Conservation (phyloP, 768 basidiomycete species). For the Postia placenta region DNA sequence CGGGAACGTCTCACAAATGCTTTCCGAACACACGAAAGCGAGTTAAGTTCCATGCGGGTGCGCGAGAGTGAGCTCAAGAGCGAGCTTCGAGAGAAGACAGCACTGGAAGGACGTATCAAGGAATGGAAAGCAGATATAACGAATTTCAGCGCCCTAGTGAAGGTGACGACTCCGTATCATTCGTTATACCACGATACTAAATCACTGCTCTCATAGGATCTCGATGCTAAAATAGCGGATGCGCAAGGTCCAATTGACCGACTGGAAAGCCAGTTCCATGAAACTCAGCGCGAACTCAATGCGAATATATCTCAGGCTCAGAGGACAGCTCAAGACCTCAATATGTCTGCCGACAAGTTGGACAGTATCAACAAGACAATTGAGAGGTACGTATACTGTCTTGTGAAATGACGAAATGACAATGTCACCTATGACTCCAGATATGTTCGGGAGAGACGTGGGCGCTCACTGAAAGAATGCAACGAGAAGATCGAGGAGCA, state of each 20-base stretch:
- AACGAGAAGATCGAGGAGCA: conserved; percentile 44
- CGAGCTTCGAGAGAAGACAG: conserved; percentile 53
- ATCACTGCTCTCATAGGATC: conserved; percentile 36
- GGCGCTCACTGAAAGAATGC: conserved; percentile 53
- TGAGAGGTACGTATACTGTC: conserved; percentile 46
- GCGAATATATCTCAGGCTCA: conserved; percentile 48
- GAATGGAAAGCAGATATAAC: conserved; percentile 53
- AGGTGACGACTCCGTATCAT: conserved; percentile 27
- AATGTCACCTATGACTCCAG: conserved; percentile 32
- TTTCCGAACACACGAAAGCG: conserved; percentile 51
- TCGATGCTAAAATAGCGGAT: conserved; percentile 54
- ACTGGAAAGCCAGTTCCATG: conserved; percentile 51
- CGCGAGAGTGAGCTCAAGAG: conserved; percentile 50
- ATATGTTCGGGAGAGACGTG: conserved; percentile 67
- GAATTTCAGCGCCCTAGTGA: conserved; percentile 37
- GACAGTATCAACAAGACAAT: conserved; percentile 53
- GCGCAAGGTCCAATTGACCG: conserved; percentile 60
- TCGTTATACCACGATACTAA: not conserved
- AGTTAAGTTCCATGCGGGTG: conserved; percentile 57
- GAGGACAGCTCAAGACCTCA: conserved; percentile 53
- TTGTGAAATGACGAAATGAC: not conserved
- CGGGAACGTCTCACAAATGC: conserved; percentile 52
- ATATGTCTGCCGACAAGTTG: conserved; percentile 57
- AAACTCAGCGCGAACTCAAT: conserved; percentile 43
- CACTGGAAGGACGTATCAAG: conserved; percentile 49